A percentile compares a stretch with the other conserved stretches of the same genome.
Conservation (phyloP, 441 rosid species). For the Eutrema salsugineum region DNA sequence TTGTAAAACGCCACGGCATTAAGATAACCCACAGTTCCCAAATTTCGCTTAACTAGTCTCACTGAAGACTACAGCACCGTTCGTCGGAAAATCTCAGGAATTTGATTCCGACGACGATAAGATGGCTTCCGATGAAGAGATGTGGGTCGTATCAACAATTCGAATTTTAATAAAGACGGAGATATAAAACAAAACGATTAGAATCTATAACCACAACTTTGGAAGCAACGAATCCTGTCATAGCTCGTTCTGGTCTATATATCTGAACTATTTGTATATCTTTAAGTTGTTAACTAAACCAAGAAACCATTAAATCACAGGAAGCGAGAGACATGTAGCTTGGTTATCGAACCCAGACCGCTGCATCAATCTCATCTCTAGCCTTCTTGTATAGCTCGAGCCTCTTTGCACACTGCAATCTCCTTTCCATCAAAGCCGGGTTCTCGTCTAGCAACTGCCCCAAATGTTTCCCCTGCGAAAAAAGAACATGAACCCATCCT, state of each 20-base stretch:
- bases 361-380: conserved; percentile 83
- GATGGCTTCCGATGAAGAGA: too few species aligned
- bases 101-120: too few species aligned
- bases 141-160: too few species aligned
- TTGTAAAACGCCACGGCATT: not conserved
- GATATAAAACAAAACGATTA: too few species aligned
- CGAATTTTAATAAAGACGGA: not conserved
- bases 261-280: not conserved
- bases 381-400: conserved; percentile 83
- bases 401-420: conserved; percentile 67
- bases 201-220: not conserved
- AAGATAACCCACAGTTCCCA: not conserved
- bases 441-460: conserved; percentile 72
- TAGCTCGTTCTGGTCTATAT: not conserved
- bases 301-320: not conserved
- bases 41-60: too few species aligned
- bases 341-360: conserved; percentile 59
- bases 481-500: not conserved
- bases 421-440: conserved; percentile 81
- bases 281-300: too few species aligned
- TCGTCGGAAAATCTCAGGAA: too few species aligned
- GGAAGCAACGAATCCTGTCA: not conserved
- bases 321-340: not conserved
- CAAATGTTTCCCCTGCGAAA: conserved; percentile 56
- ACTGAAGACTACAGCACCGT: too few species aligned